Base-by-base conservation (phyloP, 495 filamentous ascomycete genomes). In the Aspergillus heteromorphus region DNA sequence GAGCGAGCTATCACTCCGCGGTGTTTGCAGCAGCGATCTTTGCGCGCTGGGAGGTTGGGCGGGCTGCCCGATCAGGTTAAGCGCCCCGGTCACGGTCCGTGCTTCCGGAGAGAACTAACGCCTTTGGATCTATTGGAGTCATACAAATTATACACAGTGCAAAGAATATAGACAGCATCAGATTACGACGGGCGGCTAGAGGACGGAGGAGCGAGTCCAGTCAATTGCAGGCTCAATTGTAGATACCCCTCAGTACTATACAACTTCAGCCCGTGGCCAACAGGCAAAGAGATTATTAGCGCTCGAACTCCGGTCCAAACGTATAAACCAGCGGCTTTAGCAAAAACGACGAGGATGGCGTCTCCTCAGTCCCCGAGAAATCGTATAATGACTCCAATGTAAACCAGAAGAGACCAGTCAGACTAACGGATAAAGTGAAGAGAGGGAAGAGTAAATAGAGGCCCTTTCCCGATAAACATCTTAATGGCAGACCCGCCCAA, bases 21-120 rank as follows among this genome's bases (percentile, higher is more conserved):
- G 51, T 58, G 52, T 58, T 64, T 66, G 55, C 54, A 60, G 40
- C 56, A 36, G 58, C 54, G 58, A 51, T 31, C 58, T 57, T 60
- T 56, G 55, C 60, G 60, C 51, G 55, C 48, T 38, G 40, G 45
- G 43, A 62, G 59, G 59, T 62, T 62, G 55, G 59, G 34, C 38
- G 52, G 47, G 40, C 21, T n/a, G 29, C 55, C 55, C 40, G 36
- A 48, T 62, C 27, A 36, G 59, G 59, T 48, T 62, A 54, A 60
- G 58, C 58, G 54, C 45, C 41, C 31, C 40, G 18, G 30, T 40
- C 51, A 53, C 30, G 43, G 43, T 47, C 43, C 16, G 43, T 47
- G 43, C 43, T 47, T 43, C 40, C 23, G 23, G 23, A 27, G 23
- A 27, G 23, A 27, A 27, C 4, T 27, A n/a, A n/a, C n/a, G n/a